Conservation (phyloP, 148 eudicot species). For the Limonium bicolor region DNA sequence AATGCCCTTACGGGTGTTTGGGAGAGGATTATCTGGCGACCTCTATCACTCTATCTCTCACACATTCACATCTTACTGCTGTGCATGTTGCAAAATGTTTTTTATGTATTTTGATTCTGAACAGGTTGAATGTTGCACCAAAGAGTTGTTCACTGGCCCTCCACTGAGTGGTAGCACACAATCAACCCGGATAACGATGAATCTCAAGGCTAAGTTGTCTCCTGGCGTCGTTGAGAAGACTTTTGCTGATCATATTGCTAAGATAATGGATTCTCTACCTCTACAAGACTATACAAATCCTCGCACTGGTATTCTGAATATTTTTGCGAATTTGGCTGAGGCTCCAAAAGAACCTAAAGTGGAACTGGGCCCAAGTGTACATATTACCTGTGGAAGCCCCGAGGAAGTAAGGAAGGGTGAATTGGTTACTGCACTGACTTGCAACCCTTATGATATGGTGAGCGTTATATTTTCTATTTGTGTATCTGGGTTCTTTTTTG, state of each 20-base stretch:
- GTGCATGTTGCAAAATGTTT: too few relatives aligned
- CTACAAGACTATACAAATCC: conserved; percentile 69
- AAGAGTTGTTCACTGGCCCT: conserved; percentile 43
- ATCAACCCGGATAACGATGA: conserved; percentile 31
- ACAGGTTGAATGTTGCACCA: conserved; percentile 52
- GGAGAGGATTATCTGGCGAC: too few relatives aligned
- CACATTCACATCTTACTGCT: too few relatives aligned
- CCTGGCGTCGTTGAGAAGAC: conserved; percentile 34
- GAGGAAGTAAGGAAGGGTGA: conserved; percentile 56
- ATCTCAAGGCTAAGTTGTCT: conserved; percentile 53
- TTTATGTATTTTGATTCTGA: too few relatives aligned
- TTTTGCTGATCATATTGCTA: conserved; percentile 41
- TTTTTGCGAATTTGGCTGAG: conserved; percentile 46
- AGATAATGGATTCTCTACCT: conserved; percentile 49
- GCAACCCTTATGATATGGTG: conserved; percentile 58
- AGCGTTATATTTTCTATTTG: conserved; percentile 1
- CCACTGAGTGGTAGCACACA: conserved; percentile 33
- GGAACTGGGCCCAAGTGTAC: conserved; percentile 57
- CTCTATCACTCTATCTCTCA: too few relatives aligned
- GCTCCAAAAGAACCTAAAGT: conserved; percentile 35
- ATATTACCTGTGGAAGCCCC: conserved; percentile 50
- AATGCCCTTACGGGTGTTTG: too few relatives aligned
- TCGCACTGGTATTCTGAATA: conserved; percentile 45
- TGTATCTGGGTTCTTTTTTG: not conserved
- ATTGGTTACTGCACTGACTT: conserved; percentile 47